Percentiles rank a stretch among this genome's conserved stretches.
Conservation (phyloP, 2,329 filamentous ascomycete genomes). For the Microdochium nivale region DNA sequence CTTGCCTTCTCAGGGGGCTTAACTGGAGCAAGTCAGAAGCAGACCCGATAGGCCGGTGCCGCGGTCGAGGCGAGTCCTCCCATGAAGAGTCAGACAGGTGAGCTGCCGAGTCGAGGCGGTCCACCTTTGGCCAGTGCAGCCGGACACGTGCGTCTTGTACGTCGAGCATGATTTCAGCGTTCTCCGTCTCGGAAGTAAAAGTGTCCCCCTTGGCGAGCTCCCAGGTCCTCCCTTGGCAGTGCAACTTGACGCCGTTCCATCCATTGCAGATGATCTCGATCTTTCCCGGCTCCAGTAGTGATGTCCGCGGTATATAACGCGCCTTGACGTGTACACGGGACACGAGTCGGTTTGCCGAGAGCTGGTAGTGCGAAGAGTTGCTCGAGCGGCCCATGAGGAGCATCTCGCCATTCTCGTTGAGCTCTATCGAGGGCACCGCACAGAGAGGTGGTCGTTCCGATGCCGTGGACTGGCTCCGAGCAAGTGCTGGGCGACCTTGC, state of each 20-base stretch:
- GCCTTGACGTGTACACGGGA: constrained; percentile 91
- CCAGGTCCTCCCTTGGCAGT: constrained; percentile 82
- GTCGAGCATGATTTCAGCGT: constrained; percentile 87
- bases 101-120: constrained; percentile 35
- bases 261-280: constrained; percentile 87
- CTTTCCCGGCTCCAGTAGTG: constrained; percentile 61
- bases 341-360: constrained; percentile 85
- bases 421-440: constrained; percentile 71
- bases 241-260: constrained; percentile 91
- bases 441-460: constrained; percentile 79
- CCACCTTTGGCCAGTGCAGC: constrained; percentile 72
- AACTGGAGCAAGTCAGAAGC: constrained; percentile 42
- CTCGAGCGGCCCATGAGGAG: constrained; percentile 88
- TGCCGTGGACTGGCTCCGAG: constrained; percentile 53
- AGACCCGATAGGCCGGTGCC: constrained; percentile 11
- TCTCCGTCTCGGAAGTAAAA: constrained; percentile 83
- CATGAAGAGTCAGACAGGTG: constrained; percentile 60
- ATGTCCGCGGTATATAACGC: constrained; percentile 64
- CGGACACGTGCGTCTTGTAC: constrained; percentile 88
- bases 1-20: constrained; percentile 47
- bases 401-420: constrained; percentile 72
- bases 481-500: constrained; percentile 29
- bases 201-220: constrained; percentile 81
- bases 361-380: constrained; percentile 90
- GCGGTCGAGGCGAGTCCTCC: constrained; percentile 47